phyloP scores from a whole-genome alignment of 306 rosid genomes.

The Gynostemma pentaphyllum region DNA sequence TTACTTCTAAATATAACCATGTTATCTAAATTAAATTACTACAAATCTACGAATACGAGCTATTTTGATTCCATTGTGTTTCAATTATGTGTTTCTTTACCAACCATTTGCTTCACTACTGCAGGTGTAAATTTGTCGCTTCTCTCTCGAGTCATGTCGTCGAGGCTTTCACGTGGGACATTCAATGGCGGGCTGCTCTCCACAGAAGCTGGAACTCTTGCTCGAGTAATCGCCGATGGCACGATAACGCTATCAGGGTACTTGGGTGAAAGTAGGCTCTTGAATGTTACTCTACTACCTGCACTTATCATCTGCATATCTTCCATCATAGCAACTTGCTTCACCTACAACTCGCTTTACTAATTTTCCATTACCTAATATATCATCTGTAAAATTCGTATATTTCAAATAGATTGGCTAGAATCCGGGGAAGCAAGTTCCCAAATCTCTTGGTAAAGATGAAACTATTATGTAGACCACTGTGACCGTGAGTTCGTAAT shows the following conservation, averaged over 20 bases:
- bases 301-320: slow-evolving; percentile 54
- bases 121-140: slow-evolving; percentile 81
- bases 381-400: background rate
- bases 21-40: too few species aligned
- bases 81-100: background rate
- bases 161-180: slow-evolving; percentile 76
- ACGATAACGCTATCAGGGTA: slow-evolving; percentile 69
- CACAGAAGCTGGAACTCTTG: slow-evolving; percentile 84
- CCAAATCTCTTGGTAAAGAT: background rate
- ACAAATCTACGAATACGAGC: too few species aligned
- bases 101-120: slow-evolving; percentile 12
- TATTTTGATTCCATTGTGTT: too few species aligned
- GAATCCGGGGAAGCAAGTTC: background rate
- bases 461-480: background rate
- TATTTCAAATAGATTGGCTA: background rate
- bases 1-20: background rate
- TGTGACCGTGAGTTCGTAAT: background rate
- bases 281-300: slow-evolving; percentile 61
- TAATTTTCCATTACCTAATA: slow-evolving; percentile 20
- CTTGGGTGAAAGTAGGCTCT: slow-evolving; percentile 40
- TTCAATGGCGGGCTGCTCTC: slow-evolving; percentile 74
- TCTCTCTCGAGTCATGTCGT: slow-evolving; percentile 70
- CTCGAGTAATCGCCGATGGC: slow-evolving; percentile 82
- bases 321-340: slow-evolving; percentile 64
- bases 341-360: slow-evolving; percentile 74